phyloP scores from a whole-genome alignment of 495 filamentous ascomycete genomes.

The Tuber magnatum region DNA sequence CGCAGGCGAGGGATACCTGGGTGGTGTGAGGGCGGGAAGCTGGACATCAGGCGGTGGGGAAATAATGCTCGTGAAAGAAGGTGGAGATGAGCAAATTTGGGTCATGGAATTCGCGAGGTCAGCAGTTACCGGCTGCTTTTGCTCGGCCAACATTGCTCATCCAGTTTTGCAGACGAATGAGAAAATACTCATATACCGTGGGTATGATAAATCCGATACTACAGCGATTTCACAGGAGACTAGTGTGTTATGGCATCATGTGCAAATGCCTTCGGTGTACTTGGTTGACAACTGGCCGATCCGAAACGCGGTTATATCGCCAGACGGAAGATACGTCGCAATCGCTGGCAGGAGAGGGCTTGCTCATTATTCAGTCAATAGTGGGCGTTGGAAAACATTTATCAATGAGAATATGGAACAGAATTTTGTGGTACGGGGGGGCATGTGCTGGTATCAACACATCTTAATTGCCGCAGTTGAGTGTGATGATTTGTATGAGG shows the following conservation, averaged over 20 bases:
- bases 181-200: slow-evolving; percentile 81
- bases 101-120: slow-evolving; percentile 85
- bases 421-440: slow-evolving; percentile 83
- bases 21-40: slow-evolving; percentile 61
- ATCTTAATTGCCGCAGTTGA: slow-evolving; percentile 92
- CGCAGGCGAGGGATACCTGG: slow-evolving; percentile 66
- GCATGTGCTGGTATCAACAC: slow-evolving; percentile 98
- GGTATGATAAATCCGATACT: slow-evolving; percentile 81
- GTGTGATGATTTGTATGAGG: slow-evolving; percentile 71
- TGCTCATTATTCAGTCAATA: slow-evolving; percentile 91
- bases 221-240: slow-evolving; percentile 89
- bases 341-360: slow-evolving; percentile 87
- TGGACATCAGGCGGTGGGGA: slow-evolving; percentile 88
- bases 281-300: slow-evolving; percentile 90
- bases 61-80: slow-evolving; percentile 59
- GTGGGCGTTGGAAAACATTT: slow-evolving; percentile 93
- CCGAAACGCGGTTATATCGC: slow-evolving; percentile 71
- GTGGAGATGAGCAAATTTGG: slow-evolving; percentile 71
- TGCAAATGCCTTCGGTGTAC: slow-evolving; percentile 76
- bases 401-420: slow-evolving; percentile 72
- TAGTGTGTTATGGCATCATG: slow-evolving; percentile 77
- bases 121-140: slow-evolving; percentile 81
- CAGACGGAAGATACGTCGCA: slow-evolving; percentile 89
- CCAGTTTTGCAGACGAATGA: slow-evolving; percentile 81
- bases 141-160: slow-evolving; percentile 76